A percentile compares a stretch with the other conserved stretches of the same genome.
Evolutionary conservation across 331 rosid species (phyloP).

Genomic region (Malus hybrid): DNA sequence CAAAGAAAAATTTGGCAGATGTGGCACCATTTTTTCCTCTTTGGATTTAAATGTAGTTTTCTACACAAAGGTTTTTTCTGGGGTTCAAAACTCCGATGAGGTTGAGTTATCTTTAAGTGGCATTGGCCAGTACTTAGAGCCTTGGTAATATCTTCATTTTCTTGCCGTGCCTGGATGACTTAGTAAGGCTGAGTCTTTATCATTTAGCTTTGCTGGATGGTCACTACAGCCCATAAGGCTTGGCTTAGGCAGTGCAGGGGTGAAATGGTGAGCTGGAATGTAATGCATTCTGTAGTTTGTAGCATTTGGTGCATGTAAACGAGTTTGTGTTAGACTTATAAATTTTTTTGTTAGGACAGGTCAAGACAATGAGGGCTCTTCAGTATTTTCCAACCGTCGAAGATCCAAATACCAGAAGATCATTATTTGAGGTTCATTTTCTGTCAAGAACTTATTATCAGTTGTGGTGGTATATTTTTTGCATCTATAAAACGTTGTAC

Average conservation of each 20-base stretch:
- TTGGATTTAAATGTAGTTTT: background rate
- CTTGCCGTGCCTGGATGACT: background rate
- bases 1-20: background rate
- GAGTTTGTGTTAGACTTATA: constrained; percentile 10
- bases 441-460: constrained; percentile 4
- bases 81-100: background rate
- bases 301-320: background rate
- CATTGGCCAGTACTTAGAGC: background rate
- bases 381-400: constrained; percentile 94
- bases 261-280: background rate
- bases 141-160: background rate
- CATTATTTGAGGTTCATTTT: constrained; percentile 80
- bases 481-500: constrained; percentile 22
- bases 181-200: background rate
- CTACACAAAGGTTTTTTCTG: background rate
- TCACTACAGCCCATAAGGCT: background rate
- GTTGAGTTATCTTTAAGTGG: background rate
- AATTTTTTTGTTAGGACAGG: constrained; percentile 44
- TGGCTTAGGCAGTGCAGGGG: background rate
- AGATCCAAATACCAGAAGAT: constrained; percentile 97
- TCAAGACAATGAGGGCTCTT: constrained; percentile 97
- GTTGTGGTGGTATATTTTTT: background rate
- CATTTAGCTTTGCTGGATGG: background rate
- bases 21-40: background rate
- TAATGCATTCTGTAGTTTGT: background rate